Base-by-base conservation (phyloP, 352 stramenopile genomes). In the Pythium brassicae region DNA sequence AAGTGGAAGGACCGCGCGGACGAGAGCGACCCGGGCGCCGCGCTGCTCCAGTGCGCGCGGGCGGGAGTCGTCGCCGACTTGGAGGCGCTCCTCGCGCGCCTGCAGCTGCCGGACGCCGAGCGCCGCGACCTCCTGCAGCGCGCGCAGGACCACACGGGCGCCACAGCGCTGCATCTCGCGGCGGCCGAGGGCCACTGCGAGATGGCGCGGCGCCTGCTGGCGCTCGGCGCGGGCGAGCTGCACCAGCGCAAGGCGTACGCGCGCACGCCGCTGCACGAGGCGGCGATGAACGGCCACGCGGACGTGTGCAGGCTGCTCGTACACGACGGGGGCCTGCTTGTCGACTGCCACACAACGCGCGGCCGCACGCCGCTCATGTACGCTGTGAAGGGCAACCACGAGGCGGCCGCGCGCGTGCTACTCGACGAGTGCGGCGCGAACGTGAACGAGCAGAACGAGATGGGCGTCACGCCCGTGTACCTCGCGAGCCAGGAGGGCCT, bases 271-370 rank as follows among this genome's bases (percentile, higher is more conserved):
- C 54, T 92, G 53, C 83, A 92, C 48, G 83, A 92, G 57, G 79
- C 83, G 5, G 77, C 83, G 7, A 87, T 84, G 55, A 71, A 70
- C 20, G 83, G 79, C 14, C 83, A 86, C 53, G 53, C 85, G 43
- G 61, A 68, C 0, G 71, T 76, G 5, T 89, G 75, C 55, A 57
- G 57, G 3, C 34, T 83, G 34, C 63, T 90, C 22, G 74, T 92
- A 20, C 61, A 66, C 37, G 80, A 72, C 47, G 83, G 78, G 0
- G n/a, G 32, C 32, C 69, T 87, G 20, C 61, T 89, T 14, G 78
- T 92, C 22, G 78, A 88, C 47, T 87, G 78, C 54, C 83, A 92
- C 68, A 92, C 83, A 44, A 92, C 83, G 23, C 76, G 83, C 42
- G 77, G 71, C 14, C 68, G 83, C 22, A 92, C 83, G 34, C 83